These are phyloP conservation scores for Scheffersomyces illinoinensis DNA, from an alignment of 1,139 yeast species.

Conservation along the genomic window DNA sequence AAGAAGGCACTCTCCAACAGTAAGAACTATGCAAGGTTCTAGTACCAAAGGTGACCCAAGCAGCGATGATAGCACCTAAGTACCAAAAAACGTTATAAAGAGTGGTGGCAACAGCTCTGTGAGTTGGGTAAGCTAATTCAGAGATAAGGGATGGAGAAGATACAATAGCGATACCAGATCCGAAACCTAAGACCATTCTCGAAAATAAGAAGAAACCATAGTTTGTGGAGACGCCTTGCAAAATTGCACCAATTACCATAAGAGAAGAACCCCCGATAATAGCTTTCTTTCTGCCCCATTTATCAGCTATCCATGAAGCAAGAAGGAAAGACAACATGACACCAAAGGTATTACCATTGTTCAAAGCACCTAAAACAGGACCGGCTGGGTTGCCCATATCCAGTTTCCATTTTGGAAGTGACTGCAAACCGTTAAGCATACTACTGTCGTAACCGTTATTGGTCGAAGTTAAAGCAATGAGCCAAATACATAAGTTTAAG, in stretches of 20 bases:
- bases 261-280: conserved; percentile 12
- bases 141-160: conserved; percentile 43
- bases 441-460: conserved; percentile 22
- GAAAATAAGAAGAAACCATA: conserved; percentile 34
- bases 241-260: conserved; percentile 18
- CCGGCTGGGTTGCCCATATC: conserved; percentile 20
- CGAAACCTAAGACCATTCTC: conserved; percentile 44
- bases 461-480: conserved; percentile 21
- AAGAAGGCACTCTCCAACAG: conserved; percentile 50
- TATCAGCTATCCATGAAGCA: conserved; percentile 39
- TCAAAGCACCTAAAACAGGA: conserved; percentile 20
- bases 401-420: conserved; percentile 15
- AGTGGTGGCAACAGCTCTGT: conserved; percentile 47
- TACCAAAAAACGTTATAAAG: conserved; percentile 45
- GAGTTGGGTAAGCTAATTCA: conserved; percentile 48
- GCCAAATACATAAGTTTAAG: conserved; percentile 14
- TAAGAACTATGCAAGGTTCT: conserved; percentile 26
- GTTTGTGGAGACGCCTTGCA: conserved; percentile 44
- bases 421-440: conserved; percentile 24
- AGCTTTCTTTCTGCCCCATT: conserved; percentile 41
- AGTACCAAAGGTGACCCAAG: conserved; percentile 55
- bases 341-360: conserved; percentile 23
- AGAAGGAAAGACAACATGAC: conserved; percentile 24
- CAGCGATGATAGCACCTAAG: conserved; percentile 55
- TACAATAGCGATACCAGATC: conserved; percentile 37